A percentile compares a stretch with the other conserved stretches of the same genome.
Evolutionary conservation across 1,139 yeast species (phyloP).

Genomic region (Pichia sp.): DNA sequence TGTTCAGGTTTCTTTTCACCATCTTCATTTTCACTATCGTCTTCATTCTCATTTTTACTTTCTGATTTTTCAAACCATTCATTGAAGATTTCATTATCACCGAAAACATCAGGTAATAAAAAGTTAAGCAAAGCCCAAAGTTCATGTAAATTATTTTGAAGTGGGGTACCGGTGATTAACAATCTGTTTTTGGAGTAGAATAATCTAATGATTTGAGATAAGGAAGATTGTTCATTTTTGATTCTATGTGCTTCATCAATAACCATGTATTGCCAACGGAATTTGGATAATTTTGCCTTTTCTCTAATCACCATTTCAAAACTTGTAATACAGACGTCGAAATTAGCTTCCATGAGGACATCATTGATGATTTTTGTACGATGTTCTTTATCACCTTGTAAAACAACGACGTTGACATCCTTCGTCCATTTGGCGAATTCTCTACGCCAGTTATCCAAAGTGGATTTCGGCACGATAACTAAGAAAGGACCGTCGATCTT

Average conservation of each 20-base stretch:
- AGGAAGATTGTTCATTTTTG: constrained; percentile 87
- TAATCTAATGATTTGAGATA: constrained; percentile 85
- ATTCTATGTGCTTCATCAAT: constrained; percentile 98
- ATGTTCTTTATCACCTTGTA: constrained; percentile 85
- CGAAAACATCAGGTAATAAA: constrained; percentile 90
- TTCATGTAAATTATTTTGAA: constrained; percentile 93
- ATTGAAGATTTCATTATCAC: constrained; percentile 86
- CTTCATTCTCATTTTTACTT: constrained; percentile 47
- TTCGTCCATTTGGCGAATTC: constrained; percentile 97
- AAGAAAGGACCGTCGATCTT: constrained; percentile 89
- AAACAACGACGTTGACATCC: constrained; percentile 80
- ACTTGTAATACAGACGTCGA: constrained; percentile 87
- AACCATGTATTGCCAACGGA: constrained; percentile 91
- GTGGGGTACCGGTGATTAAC: constrained; percentile 92
- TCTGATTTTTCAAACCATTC: constrained; percentile 70
- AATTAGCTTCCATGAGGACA: constrained; percentile 64
- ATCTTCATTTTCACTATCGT: constrained; percentile 40
- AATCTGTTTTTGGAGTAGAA: constrained; percentile 84
- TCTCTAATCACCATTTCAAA: constrained; percentile 93
- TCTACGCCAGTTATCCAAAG: constrained; percentile 93
- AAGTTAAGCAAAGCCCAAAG: constrained; percentile 94
- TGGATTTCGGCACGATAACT: constrained; percentile 92
- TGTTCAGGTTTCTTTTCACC: constrained; percentile 35
- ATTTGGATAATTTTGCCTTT: constrained; percentile 72
- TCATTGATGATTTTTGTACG: constrained; percentile 61